Evolutionary conservation across 805 yeast genomes (phyloP), one percentile per base, ranked within the genome.

Genomic region (Spathaspora girioi): DNA sequence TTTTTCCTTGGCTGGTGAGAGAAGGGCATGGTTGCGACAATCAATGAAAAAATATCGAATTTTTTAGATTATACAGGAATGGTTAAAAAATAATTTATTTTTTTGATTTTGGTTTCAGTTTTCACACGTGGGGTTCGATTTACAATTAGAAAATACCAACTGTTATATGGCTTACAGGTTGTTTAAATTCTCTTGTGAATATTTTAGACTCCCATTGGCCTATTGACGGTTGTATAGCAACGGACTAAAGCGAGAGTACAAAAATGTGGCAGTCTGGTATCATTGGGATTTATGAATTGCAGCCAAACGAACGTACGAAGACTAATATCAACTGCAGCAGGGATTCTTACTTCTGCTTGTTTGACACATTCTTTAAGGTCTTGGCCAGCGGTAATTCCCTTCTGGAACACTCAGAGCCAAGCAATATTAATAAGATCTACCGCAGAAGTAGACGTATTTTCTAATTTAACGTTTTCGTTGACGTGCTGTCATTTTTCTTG

Each of bases 91-190:
- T 20, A 20, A 9, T 17, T 42, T 42, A 42, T 42, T 42, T 20
- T 42, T 42, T 42, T 18, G n/a, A n/a, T 17, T 18, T 20, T 20
- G 15, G 29, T 14, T 4, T 18, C 27, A 18, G 26, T 18, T 15
- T 42, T 18, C 44, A 23, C 44, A 42, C 44, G 44, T 42, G 44
- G 44, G 43, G 44, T 19, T 19, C 29, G 44, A 42, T 35, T 35
- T 35, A 35, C 40, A 35, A 35, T 35, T 35, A 35, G 18, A 35
- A 35, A 35, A 35, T n/a, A 35, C 7, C 14, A 14, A 11, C 9
- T 14, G 15, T 35, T n/a, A n/a, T 35, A 14, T 14, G 40, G 40
- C 9, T 6, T 11, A 14, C 3, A n/a, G 3, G 40, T 35, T 10
- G 18, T 14, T n/a, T 35, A 35, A 35, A n/a, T 14, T 15, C 18